Evolutionary conservation across 2,329 filamentous ascomycete species (phyloP).

Genomic region (Sporothrix globosa): DNA sequence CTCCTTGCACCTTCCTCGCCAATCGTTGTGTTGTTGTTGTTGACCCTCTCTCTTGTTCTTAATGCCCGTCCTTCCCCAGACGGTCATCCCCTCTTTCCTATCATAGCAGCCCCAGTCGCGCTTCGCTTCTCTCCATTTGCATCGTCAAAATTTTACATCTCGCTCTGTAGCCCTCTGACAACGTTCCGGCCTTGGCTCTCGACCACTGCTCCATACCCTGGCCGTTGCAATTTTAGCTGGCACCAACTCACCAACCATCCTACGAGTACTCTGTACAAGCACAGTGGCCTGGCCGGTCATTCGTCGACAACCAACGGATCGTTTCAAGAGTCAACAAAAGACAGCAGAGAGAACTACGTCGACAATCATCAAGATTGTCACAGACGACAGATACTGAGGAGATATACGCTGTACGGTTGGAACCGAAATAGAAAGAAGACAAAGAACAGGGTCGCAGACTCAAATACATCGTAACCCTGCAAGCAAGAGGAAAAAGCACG

Average conservation of each 20-base stretch:
- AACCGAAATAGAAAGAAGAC: background rate
- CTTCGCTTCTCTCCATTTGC: background rate
- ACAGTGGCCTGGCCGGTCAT: background rate
- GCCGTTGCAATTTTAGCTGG: background rate
- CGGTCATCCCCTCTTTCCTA: background rate
- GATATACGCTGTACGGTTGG: too few relatives aligned
- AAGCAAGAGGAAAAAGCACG: background rate
- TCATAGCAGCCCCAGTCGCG: background rate
- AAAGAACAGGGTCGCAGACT: background rate
- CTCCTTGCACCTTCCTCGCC: conserved; percentile 11
- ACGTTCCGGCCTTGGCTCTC: conserved; percentile 9
- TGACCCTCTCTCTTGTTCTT: background rate
- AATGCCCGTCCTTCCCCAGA: background rate
- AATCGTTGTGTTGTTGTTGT: conserved; percentile 14
- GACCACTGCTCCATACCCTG: background rate
- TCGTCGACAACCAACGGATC: background rate
- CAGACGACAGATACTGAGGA: background rate
- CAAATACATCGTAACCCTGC: background rate
- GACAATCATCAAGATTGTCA: background rate
- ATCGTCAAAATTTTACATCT: background rate
- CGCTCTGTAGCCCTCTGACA: background rate
- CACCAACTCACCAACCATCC: background rate
- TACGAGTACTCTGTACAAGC: background rate
- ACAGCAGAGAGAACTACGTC: background rate
- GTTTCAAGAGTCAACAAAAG: background rate